Evolutionary conservation across 345 rosid genomes (phyloP).

Genomic region (Chamaenerion angustifolium): DNA sequence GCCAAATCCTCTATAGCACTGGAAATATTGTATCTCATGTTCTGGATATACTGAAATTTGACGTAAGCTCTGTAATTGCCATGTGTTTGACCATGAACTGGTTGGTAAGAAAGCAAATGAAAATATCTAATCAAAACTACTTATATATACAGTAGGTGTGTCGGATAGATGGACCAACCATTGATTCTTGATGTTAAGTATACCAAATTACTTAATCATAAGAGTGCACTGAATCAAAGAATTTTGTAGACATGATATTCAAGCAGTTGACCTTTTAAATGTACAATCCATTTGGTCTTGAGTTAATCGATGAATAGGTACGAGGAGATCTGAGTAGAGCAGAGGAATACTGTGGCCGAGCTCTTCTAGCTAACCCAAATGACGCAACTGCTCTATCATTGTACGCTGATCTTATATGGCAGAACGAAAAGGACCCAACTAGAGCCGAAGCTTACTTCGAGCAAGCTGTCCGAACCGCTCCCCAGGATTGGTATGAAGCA

Average conservation of each 20-base stretch:
- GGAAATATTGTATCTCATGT: not conserved
- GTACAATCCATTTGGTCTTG: too few species aligned
- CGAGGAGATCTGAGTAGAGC: conserved; percentile 44
- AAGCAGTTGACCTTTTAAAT: too few species aligned
- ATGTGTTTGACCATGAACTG: too few species aligned
- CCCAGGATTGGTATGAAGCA: conserved; percentile 40
- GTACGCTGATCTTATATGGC: conserved; percentile 54
- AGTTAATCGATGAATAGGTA: conserved; percentile 16
- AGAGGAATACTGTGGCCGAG: conserved; percentile 51
- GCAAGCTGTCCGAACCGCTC: conserved; percentile 46
- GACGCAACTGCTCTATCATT: conserved; percentile 46
- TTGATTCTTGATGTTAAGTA: too few species aligned
- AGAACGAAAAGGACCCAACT: conserved; percentile 26
- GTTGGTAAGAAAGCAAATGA: too few species aligned
- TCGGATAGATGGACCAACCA: too few species aligned
- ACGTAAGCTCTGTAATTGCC: not conserved
- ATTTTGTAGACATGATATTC: too few species aligned
- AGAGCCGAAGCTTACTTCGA: conserved; percentile 43
- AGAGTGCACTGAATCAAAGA: too few species aligned
- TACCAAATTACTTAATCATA: too few species aligned
- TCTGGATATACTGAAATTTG: not conserved
- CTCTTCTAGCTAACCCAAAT: conserved; percentile 42
- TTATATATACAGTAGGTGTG: too few species aligned
- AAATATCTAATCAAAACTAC: too few species aligned
- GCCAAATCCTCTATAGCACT: too few species aligned